These are phyloP conservation scores for Musa acuminata DNA, from an alignment of 176 grass and related monocot genomes.

Conservation along the genomic window DNA sequence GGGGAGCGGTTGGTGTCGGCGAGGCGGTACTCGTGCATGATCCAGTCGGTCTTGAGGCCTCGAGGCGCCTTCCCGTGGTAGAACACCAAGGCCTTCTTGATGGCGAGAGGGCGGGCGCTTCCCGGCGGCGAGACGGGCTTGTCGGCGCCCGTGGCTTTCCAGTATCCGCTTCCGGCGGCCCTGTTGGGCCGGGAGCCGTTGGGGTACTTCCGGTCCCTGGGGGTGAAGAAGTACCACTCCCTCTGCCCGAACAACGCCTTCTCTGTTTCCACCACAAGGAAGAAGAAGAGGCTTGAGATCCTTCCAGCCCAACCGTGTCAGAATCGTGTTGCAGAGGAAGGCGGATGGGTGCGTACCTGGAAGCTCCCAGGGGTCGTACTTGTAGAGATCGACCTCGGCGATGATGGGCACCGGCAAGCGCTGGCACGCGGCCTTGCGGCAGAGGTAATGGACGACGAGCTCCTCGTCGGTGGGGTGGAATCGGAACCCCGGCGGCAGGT, in stretches of 20 bases:
- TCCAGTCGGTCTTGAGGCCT: conserved; percentile 69
- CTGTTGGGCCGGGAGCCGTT: conserved; percentile 65
- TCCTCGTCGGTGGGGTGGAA: conserved; percentile 18
- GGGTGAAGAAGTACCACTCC: conserved; percentile 86
- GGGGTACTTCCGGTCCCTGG: conserved; percentile 69
- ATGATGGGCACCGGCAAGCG: conserved; percentile 23
- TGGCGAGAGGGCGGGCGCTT: conserved; percentile 24
- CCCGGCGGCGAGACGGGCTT: conserved; percentile 40
- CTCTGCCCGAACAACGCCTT: conserved; percentile 59
- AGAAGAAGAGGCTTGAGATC: no score
- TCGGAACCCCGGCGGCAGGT: conserved; percentile 22
- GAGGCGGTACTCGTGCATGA: conserved; percentile 82
- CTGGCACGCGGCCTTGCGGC: conserved; percentile 45
- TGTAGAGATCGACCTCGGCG: not conserved
- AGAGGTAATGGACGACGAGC: conserved; percentile 55
- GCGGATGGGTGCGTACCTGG: not conserved
- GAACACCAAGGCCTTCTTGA: conserved; percentile 74
- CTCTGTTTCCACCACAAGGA: conserved; percentile 25
- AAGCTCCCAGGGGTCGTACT: not conserved
- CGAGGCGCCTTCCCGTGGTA: conserved; percentile 65
- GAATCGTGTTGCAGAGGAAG: no score
- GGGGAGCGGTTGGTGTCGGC: conserved; percentile 33
- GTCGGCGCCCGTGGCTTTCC: conserved; percentile 71
- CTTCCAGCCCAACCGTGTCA: no score
- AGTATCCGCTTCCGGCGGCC: conserved; percentile 56